Conservation (phyloP, 2,329 filamentous ascomycete species). For the Xylaria polymorpha region DNA sequence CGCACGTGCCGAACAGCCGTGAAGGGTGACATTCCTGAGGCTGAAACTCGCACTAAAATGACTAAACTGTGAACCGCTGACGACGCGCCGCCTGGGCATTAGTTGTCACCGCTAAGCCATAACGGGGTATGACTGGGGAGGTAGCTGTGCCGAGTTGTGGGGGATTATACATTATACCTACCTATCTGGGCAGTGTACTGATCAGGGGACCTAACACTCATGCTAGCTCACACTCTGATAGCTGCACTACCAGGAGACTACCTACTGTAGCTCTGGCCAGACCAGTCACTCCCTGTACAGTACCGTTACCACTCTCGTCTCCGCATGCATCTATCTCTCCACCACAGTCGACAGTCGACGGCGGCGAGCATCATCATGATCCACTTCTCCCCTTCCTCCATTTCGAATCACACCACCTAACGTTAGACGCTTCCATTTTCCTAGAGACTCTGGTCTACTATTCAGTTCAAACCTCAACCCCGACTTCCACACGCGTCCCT, state of each 20-base stretch:
- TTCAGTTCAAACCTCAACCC: background rate
- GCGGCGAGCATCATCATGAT: slow-evolving; percentile 37
- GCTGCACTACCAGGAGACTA: too few relatives aligned
- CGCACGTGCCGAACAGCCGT: slow-evolving; percentile 33
- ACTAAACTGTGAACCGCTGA: background rate
- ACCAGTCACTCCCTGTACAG: background rate
- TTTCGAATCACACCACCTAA: slow-evolving; percentile 32
- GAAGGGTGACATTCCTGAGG: slow-evolving; percentile 21
- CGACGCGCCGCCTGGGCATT: background rate
- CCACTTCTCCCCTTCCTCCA: slow-evolving; percentile 35
- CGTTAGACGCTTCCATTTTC: slow-evolving; percentile 20
- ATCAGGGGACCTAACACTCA: background rate
- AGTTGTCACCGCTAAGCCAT: slow-evolving; percentile 1
- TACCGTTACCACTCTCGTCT: slow-evolving; percentile 7
- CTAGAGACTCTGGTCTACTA: slow-evolving; percentile 14
- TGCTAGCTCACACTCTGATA: background rate
- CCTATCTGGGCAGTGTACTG: background rate
- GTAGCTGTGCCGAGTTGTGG: slow-evolving; percentile 3
- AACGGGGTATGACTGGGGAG: slow-evolving; percentile 1
- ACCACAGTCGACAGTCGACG: slow-evolving; percentile 19
- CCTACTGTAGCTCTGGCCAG: background rate
- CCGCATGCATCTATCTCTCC: slow-evolving; percentile 20
- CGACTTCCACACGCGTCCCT: slow-evolving; percentile 10
- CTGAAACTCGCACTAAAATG: slow-evolving; percentile 25
- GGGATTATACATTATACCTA: background rate